Evolutionary conservation across 306 rosid species (phyloP), one percentile per base, ranked within the genome.

Genomic region (Castanospermum australe): DNA sequence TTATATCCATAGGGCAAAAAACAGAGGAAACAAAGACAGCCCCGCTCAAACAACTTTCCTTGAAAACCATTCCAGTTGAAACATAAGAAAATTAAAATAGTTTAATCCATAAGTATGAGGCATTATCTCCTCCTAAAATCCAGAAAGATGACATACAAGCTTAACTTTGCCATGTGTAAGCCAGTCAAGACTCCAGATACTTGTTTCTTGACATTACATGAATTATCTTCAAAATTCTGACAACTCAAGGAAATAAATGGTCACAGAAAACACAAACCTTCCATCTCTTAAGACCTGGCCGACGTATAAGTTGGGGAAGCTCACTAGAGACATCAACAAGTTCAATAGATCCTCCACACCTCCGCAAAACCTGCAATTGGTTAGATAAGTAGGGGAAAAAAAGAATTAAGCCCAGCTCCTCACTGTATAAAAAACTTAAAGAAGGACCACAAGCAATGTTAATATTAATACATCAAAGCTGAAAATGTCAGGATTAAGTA

Each of bases 251-350:
- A 38, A 61, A 80, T 30, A 73, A 39, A 39, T 32, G 24, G 30
- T 57, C 22, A 44, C 2, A 52, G n/a, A 35, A 75, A 83, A 68
- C 73, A 86, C 84, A 71, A 59, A 89, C 98, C 97, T 86, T 94
- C 97, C 97, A 94, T 82, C 68, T 84, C 86, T 80, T 94, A 45
- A 94, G 97, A 76, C 98, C 98, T 33, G 91, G 93, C 39, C 93
- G 81, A 12, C 90, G 88, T 64, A 86, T 84, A 85, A 94, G 98
- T 57, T 94, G 88, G 54, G 93, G 93, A 84, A 81, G 90, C 82
- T 90, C 93, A 71, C 83, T 71, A 39, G 97, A 91, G 86, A 94
- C 95, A 55, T 94, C 97, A 64, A 91, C 73, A 36, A 94, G 93
- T 82, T 92, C 92, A 80, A 92, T 69, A 74, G 97, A 87, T 42